A percentile compares a stretch with the other conserved stretches of the same genome.
These are phyloP conservation scores for Panicum miliaceum DNA, from an alignment of 176 grass and related monocot species.

Conservation along the genomic window DNA sequence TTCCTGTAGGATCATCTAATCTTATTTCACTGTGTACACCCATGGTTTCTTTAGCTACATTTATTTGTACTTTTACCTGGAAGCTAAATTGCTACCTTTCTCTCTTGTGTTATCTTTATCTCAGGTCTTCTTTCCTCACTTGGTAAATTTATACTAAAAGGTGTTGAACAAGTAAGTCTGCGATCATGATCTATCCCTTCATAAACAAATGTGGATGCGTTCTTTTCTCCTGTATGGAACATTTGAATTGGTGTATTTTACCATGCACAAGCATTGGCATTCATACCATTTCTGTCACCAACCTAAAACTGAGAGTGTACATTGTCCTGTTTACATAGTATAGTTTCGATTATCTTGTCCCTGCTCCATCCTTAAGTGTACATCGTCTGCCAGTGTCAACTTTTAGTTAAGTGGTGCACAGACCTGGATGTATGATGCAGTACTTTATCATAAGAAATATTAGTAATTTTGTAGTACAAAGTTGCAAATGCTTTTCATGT, in stretches of 20 bases:
- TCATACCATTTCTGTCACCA: neutral
- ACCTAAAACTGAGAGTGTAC: neutral
- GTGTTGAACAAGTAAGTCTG: constrained; percentile 58
- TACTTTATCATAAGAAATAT: neutral
- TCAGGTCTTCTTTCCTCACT: constrained; percentile 51
- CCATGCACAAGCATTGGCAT: neutral
- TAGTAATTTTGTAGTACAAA: neutral
- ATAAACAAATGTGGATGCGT: neutral
- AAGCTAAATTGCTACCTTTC: neutral
- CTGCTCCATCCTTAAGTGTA: neutral
- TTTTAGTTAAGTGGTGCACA: neutral
- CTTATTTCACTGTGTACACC: neutral
- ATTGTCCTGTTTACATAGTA: neutral
- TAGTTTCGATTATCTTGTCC: neutral
- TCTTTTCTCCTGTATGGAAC: neutral
- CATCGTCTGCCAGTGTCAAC: neutral
- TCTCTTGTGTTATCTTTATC: too few species aligned
- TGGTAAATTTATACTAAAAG: constrained; percentile 66
- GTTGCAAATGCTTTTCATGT: neutral
- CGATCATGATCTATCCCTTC: neutral
- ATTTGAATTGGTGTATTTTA: neutral
- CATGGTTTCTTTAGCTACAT: neutral
- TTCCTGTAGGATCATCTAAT: neutral
- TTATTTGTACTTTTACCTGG: neutral
- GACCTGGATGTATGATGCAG: too few species aligned